These are phyloP conservation scores for Aspergillus fumigatus DNA, from an alignment of 2,329 filamentous ascomycete genomes.

Conservation along the genomic window DNA sequence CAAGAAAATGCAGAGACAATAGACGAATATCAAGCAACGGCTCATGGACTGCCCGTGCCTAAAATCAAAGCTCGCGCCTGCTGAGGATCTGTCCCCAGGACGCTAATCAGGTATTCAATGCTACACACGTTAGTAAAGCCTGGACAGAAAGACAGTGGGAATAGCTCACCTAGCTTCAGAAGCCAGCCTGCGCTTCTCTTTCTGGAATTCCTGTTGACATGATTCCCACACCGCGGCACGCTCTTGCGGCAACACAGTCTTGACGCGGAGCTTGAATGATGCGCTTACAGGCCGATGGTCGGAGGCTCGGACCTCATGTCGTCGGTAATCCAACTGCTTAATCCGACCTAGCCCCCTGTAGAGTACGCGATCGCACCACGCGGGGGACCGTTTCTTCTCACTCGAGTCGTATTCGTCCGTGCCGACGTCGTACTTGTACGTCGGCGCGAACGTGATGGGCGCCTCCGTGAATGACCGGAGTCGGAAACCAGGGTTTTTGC, in stretches of 20 bases:
- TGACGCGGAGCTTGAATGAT: constrained; percentile 75
- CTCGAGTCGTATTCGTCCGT: constrained; percentile 91
- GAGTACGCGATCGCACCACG: constrained; percentile 94
- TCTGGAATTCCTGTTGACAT: constrained; percentile 70
- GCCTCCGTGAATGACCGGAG: constrained; percentile 86
- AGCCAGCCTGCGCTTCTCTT: constrained; percentile 63
- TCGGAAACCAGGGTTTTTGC: constrained; percentile 84
- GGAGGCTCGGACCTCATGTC: constrained; percentile 85
- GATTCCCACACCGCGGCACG: constrained; percentile 65
- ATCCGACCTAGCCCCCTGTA: constrained; percentile 77
- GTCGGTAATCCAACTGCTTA: constrained; percentile 78
- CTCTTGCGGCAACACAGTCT: constrained; percentile 67
- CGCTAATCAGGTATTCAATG: constrained; percentile 60
- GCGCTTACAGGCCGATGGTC: constrained; percentile 93
- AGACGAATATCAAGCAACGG: constrained; percentile 3
- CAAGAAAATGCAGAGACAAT: constrained; percentile 6
- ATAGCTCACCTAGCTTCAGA: constrained; percentile 69
- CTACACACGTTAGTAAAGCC: constrained; percentile 33
- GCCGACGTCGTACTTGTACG: constrained; percentile 97
- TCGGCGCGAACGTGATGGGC: constrained; percentile 87
- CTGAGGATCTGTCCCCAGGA: constrained; percentile 54
- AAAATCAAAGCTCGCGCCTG: constrained; percentile 48
- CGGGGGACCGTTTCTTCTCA: constrained; percentile 89
- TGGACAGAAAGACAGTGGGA: constrained; percentile 16
- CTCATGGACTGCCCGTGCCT: constrained; percentile 16